Evolutionary conservation across 805 yeast species (phyloP).

Genomic region (Candida multigemmis): DNA sequence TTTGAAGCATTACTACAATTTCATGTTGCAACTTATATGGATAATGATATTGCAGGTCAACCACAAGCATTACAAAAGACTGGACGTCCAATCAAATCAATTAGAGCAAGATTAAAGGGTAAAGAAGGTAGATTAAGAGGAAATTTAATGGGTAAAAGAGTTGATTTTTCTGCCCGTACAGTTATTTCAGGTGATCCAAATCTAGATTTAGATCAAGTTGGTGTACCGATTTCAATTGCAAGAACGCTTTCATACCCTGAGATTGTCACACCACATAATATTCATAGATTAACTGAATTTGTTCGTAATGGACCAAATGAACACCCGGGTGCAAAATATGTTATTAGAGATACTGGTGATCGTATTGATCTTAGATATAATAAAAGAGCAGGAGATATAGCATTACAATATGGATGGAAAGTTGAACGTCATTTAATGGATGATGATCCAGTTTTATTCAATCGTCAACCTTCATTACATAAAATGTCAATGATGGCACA

Average conservation of each 20-base stretch:
- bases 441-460: constrained; percentile 93
- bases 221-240: constrained; percentile 96
- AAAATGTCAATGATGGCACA: constrained; percentile 99
- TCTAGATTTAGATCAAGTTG: constrained; percentile 94
- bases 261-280: constrained; percentile 94
- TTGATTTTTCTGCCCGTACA: constrained; percentile 96
- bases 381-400: constrained; percentile 97
- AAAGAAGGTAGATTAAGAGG: constrained; percentile 99
- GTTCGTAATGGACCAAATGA: constrained; percentile 98
- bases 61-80: constrained; percentile 98
- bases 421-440: constrained; percentile 98
- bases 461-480: constrained; percentile 98
- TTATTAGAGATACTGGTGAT: constrained; percentile 96
- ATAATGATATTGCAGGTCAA: constrained; percentile 98
- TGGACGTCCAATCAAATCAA: constrained; percentile 97
- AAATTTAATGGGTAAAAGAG: constrained; percentile 99
- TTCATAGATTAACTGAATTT: constrained; percentile 82
- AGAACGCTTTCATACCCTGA: constrained; percentile 94
- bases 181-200: constrained; percentile 99
- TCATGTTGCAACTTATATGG: constrained; percentile 99
- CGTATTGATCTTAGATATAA: constrained; percentile 96
- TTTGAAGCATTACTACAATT: constrained; percentile 92
- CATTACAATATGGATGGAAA: constrained; percentile 97
- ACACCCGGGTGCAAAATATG: constrained; percentile 99
- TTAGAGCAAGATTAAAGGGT: constrained; percentile 99